Evolutionary conservation across 139 green algal genomes (phyloP).

Genomic region (Micractinium conductrix): DNA sequence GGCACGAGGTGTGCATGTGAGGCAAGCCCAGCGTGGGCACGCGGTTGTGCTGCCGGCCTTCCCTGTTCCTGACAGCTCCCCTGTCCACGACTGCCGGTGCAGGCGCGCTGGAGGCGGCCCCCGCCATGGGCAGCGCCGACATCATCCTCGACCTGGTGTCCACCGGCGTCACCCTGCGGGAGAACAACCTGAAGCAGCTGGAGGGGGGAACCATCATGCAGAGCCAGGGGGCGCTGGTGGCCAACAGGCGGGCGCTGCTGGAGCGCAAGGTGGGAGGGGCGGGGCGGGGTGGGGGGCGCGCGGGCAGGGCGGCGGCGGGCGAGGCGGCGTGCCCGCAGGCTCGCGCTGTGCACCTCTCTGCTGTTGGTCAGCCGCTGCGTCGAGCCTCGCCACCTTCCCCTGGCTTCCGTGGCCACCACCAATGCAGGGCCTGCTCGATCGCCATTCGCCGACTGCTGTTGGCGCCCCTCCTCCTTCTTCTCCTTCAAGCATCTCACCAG

Average conservation of each 20-base stretch:
- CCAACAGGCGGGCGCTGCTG: slow-evolving; percentile 74
- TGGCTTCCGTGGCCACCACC: too few relatives aligned
- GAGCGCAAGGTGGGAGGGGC: slow-evolving; percentile 47
- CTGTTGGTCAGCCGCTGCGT: too few relatives aligned
- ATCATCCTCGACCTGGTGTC: slow-evolving; percentile 98
- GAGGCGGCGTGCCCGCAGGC: too few relatives aligned
- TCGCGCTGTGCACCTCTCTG: too few relatives aligned
- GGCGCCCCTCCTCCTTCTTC: not conserved
- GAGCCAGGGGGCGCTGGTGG: slow-evolving; percentile 88
- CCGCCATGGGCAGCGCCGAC: slow-evolving; percentile 96
- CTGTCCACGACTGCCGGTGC: slow-evolving; percentile 19
- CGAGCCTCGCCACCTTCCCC: too few relatives aligned
- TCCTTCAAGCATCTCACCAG: too few relatives aligned
- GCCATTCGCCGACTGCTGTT: not conserved
- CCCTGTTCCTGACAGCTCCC: not conserved
- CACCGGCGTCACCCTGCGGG: slow-evolving; percentile 93
- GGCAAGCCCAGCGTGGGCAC: too few relatives aligned
- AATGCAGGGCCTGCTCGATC: not conserved
- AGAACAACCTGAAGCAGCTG: slow-evolving; percentile 98
- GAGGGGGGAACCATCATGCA: slow-evolving; percentile 84
- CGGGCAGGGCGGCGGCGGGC: not conserved
- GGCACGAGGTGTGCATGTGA: too few relatives aligned
- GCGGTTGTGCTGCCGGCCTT: too few relatives aligned
- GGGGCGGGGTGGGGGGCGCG: not conserved
- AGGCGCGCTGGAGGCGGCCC: slow-evolving; percentile 94